Evolutionary conservation across 2,329 filamentous ascomycete species (phyloP), one percentile per base, ranked within the genome.

Genomic region (Dothidotthia symphoricarpi): DNA sequence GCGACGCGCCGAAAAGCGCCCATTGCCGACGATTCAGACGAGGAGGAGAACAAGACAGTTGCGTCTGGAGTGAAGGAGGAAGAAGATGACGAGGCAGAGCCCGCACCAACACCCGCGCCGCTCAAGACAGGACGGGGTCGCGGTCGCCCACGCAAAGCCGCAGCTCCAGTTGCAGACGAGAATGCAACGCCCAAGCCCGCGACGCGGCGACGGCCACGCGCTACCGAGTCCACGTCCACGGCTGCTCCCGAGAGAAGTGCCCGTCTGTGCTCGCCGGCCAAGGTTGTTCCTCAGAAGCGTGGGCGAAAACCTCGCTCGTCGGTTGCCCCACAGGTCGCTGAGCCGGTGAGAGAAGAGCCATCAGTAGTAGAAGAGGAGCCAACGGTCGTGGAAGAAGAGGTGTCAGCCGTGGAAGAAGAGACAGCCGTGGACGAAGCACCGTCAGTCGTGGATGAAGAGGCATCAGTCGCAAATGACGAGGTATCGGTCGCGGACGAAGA

Each of bases 51-150:
- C 48, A 73, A 80, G 37, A 68, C 75, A 26, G 72, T 78, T 54
- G 73, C 76, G 46, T 51, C 53, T 12, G 47, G 56, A 26, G 74
- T 79, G 57, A 75, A 78, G 43, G 72, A 80, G 24, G 74, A 79
- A 12, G 77, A 75, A 17, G 25, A 27, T 11, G 75, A 84, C 17
- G 85, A 86, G 48, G 85, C 90, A 33, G 87, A 95, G 33, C 93
- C 89, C 57, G 85, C 85, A 29, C 88, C 88, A 2, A 85, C 85
- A 31, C 78, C 85, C 2, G 85, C 84, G 31, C 78, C 84, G 1
- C 73, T 77, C 38, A 77, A 76, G 42, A 74, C 71, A 31, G 78
- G 74, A 22, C 73, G 34, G 74, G 59, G 77, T 48, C 77, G 82
- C 44, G 74, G 77, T 36, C 73, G 77, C n/a, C 71, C 77, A 47